Conservation (phyloP, 768 basidiomycete genomes). For the Mrakia hoshinonis region DNA sequence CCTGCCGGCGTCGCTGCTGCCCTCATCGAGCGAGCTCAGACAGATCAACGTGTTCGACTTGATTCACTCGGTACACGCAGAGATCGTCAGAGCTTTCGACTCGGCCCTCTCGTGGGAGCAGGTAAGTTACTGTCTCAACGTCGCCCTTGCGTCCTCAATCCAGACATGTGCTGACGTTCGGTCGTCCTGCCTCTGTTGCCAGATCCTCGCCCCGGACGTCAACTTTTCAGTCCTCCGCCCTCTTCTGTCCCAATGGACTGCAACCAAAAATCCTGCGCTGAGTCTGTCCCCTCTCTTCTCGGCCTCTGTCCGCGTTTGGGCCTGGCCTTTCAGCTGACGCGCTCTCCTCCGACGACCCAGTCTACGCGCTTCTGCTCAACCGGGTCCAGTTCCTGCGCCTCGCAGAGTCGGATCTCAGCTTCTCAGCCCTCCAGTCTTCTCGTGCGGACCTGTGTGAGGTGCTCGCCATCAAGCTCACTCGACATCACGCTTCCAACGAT, state of each 20-base stretch:
- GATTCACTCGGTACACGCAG: conserved; percentile 8
- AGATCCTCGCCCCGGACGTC: conserved; percentile 72
- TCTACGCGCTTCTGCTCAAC: conserved; percentile 69
- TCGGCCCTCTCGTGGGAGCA: conserved; percentile 24
- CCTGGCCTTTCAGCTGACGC: not conserved
- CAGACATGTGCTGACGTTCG: not conserved
- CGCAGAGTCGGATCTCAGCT: conserved; percentile 63
- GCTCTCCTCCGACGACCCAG: conserved; percentile 31
- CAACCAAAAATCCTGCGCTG: conserved; percentile 60
- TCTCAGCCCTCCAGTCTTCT: conserved; percentile 59
- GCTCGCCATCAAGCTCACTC: conserved; percentile 58
- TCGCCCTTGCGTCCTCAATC: not conserved
- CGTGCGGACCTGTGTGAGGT: conserved; percentile 46
- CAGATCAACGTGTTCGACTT: not conserved
- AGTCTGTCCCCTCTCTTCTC: conserved; percentile 5
- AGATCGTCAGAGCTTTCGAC: conserved; percentile 7
- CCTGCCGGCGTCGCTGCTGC: not conserved
- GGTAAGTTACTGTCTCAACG: not conserved
- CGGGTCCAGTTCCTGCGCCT: conserved; percentile 67
- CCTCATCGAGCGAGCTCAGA: not conserved
- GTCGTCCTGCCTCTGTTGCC: conserved; percentile 44
- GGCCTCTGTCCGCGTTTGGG: not conserved
- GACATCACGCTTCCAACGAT: conserved; percentile 56
- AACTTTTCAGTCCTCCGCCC: conserved; percentile 72
- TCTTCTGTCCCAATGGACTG: conserved; percentile 63